Evolutionary conservation across 148 eudicot genomes (phyloP), one percentile per base, ranked within the genome.

Genomic region (Fagopyrum tataricum): DNA sequence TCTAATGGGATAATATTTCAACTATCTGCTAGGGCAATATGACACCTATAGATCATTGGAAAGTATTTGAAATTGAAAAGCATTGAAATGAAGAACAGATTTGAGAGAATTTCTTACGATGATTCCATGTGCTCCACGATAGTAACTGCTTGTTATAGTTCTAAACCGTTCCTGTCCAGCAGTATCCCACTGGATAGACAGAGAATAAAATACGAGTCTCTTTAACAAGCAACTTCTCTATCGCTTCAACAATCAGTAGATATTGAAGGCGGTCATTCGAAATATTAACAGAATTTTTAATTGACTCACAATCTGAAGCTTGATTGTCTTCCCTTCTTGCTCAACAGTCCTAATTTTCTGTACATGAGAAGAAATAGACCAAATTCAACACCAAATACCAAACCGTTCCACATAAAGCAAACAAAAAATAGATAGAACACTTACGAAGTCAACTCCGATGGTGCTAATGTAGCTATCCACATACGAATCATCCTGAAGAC

Each of bases 151-250:
- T 41, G 98, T 93, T 74, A 93, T 93, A 7, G 98, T 93, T 62
- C 98, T 81, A 82, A 93, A 93, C 2, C 96, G 96, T 84, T 93
- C 98, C 84, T 93, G 98, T 64, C 98, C 98, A 75, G 98, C 98
- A 72, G 96, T 90, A 80, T 93, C 98, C 98, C 98, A 93, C 98
- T 93, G 73, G 44, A 73, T 43, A 73, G 46, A 78, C 62, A 77
- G 39, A 81, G 37, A 72, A 81, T 5, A 69, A 62, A 59, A 44
- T 18, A 5, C 18, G 17, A 70, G 26, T 42, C 37, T 43, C 51
- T 18, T 70, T 2, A 70, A 2, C 49, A 70, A 6, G 74, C 9
- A 64, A 42, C 43, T 14, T 64, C 17, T 14, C 18, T 4, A 14
- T 3, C 37, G 69, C 44, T 37, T 59, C 40, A 61, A 3, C 67